These are phyloP conservation scores for Larix kaempferi DNA, from an alignment of 75 land plant genomes.

Conservation along the genomic window DNA sequence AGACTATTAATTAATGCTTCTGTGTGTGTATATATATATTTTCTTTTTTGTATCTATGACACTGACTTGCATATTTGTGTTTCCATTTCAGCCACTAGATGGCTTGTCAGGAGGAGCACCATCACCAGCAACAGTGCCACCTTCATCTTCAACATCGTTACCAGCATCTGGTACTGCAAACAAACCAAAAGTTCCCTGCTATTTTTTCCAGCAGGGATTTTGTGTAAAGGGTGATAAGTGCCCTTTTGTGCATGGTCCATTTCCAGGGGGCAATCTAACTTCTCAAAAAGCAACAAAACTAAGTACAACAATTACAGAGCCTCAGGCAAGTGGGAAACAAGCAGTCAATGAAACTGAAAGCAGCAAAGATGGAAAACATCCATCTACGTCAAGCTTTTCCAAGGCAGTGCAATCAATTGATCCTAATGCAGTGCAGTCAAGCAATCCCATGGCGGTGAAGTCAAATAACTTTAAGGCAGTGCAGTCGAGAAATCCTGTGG, in stretches of 20 bases:
- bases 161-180: conserved; percentile 17
- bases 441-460: not conserved
- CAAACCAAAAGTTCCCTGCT: conserved; percentile 64
- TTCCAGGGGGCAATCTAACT: not conserved
- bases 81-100: conserved; percentile 59
- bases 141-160: conserved; percentile 16
- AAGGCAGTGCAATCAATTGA: not conserved
- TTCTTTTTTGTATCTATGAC: too few relatives aligned
- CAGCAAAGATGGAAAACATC: conserved; percentile 3
- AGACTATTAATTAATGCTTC: too few relatives aligned
- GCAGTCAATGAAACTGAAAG: not conserved
- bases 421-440: conserved; percentile 4
- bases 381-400: not conserved
- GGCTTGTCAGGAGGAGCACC: conserved; percentile 39
- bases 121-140: conserved; percentile 11
- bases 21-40: too few relatives aligned
- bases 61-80: not conserved
- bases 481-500: not conserved
- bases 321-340: conserved; percentile 2
- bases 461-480: conserved; percentile 1
- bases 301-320: not conserved
- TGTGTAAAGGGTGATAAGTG: conserved; percentile 92
- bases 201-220: conserved; percentile 55
- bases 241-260: conserved; percentile 66
- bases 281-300: conserved; percentile 6